Base-by-base conservation (phyloP, 1,139 yeast species). In the Taphrina deformans region DNA sequence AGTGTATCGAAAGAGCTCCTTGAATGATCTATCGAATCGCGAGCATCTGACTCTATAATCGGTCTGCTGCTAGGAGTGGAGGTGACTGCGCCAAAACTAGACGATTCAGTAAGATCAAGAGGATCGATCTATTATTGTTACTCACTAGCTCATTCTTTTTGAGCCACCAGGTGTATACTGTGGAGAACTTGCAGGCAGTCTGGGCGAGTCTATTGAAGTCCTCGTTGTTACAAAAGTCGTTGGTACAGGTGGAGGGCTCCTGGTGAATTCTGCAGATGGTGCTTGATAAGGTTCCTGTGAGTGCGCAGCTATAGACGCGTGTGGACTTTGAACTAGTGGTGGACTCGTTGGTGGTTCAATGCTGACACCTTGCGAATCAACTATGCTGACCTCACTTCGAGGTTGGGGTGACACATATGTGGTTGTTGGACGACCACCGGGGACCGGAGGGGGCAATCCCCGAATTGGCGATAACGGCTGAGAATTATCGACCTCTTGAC, bases 201-300 rank as follows among this genome's bases (percentile, higher is more conserved):
- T 6, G 12, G 52, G 33, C n/a, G 52, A 48, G 23, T 26, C 52
- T 21, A 48, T 26, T 23, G 33, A 29, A 5, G 52, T 7, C 16
- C 50, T 26, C 33, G 35, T 41, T 24, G 55, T 21, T 33, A 51
- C 26, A 24, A 55, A 38, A 1, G 55, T 26, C 18, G 18, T 46
- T 14, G 61, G 67, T 12, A 46, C 46, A 24, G 66, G 59, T 23
- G 48, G 48, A 7, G 48, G 48, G 27, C 48, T 18, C 56, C 64
- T 24, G 52, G 45, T 38, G 16, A 38, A n/a, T 38, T 38, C 41
- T n/a, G 41, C 21, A n/a, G 41, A 12, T n/a, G 41, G 41, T 38
- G n/a, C 18, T 12, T 12, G 16, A n/a, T 38, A 24, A 67, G 55
- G 33, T 64, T 52, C 45, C n/a, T 21, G 68, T n/a, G 64, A 61